These are phyloP conservation scores for Salix exigua DNA, from an alignment of 345 rosid species.

Conservation along the genomic window DNA sequence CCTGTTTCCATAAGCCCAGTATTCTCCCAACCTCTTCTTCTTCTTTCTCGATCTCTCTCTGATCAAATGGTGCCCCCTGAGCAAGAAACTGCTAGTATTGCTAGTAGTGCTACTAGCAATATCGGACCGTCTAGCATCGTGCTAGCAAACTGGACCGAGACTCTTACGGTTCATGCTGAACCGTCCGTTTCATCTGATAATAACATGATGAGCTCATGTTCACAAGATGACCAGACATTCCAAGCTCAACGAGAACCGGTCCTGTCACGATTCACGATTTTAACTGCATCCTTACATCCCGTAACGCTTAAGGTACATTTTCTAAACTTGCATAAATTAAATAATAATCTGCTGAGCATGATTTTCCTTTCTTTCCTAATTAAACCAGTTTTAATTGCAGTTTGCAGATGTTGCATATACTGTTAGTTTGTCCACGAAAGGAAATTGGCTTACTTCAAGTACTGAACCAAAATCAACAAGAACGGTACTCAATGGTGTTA, in stretches of 20 bases:
- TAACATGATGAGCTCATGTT: slow-evolving; percentile 38
- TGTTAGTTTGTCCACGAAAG: slow-evolving; percentile 32
- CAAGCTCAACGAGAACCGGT: slow-evolving; percentile 19
- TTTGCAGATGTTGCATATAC: slow-evolving; percentile 69
- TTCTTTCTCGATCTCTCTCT: not conserved
- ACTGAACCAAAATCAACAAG: slow-evolving; percentile 55
- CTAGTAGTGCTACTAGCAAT: not conserved
- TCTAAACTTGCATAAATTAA: not conserved
- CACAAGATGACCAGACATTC: slow-evolving; percentile 17
- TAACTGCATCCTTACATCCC: slow-evolving; percentile 51
- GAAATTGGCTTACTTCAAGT: slow-evolving; percentile 30
- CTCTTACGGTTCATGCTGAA: slow-evolving; percentile 43
- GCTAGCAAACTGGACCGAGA: slow-evolving; percentile 32
- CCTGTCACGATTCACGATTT: slow-evolving; percentile 41
- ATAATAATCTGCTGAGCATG: not conserved
- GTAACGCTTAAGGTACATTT: slow-evolving; percentile 63
- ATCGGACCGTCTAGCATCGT: slow-evolving; percentile 8
- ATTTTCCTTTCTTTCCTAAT: not conserved
- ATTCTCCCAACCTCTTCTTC: not conserved
- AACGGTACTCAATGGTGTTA: slow-evolving; percentile 63
- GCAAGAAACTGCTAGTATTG: slow-evolving; percentile 37
- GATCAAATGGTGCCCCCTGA: slow-evolving; percentile 64
- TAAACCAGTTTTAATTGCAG: slow-evolving; percentile 33
- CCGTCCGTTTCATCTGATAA: slow-evolving; percentile 30
- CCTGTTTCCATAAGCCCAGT: not conserved